Evolutionary conservation across 2,329 filamentous ascomycete genomes (phyloP), one percentile per base, ranked within the genome.

Genomic region (Claviceps sp.): DNA sequence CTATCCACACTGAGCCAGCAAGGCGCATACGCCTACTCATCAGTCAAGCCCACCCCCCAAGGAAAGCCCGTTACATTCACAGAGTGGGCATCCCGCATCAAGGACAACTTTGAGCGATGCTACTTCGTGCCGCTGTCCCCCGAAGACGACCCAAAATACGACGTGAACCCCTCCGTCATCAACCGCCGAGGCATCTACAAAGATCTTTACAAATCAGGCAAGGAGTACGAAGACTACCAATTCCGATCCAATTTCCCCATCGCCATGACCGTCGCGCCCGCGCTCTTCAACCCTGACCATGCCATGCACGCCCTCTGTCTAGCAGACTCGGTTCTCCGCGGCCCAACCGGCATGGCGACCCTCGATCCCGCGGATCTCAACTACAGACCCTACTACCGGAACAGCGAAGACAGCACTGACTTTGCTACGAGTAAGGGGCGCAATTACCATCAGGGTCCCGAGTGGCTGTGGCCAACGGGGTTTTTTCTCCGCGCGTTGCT

Each of bases 131-230:
- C 93, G 0, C 60, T 76, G 14, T 75, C 83, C 38, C 62, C 82
- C 0, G 73, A 77, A 0, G 83, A 95, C 1, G 91, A 95, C 66
- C 63, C 65, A 49, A 71, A 83, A 49, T 89, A 95, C 69, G 87
- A 93, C 56, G 76, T 98, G 60, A 89, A 96, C 66, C 60, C 86
- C 0, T 71, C 70, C 14, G 75, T 96, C 47, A 71, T 97, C 71
- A 94, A 95, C 69, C 86, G 93, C 48, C 82, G 90, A 22, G 94
- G 93, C 55, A 94, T 98, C 63, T 98, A 98, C 80, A 98, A 98
- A 71, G 93, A 98, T 65, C 72, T 97, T 17, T 96, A 96, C 76
- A 82, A 79, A 58, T 94, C 89, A 46, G 88, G 88, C 56, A 97
- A 96, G 68, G 88, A 93, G 65, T 96, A 94, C 63, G 89, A 97